These are phyloP conservation scores for Fusarium nurragi DNA, from an alignment of 2,329 filamentous ascomycete species.

Conservation along the genomic window DNA sequence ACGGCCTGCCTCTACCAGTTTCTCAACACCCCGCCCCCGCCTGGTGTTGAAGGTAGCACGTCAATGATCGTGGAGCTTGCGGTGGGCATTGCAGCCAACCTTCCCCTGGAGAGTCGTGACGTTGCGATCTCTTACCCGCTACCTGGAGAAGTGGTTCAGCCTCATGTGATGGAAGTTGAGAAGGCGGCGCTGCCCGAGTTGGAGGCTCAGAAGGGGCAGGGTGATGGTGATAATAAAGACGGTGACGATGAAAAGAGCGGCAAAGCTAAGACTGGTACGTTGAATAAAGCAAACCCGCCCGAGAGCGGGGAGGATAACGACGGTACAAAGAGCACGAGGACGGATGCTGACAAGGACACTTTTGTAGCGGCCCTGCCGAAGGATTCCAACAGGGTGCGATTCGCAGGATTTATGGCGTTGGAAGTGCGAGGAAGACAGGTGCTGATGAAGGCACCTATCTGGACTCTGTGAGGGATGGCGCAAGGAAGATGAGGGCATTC, in stretches of 20 bases:
- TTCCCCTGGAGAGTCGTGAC: conserved; percentile 91
- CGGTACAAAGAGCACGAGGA: conserved; percentile 43
- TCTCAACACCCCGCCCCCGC: conserved; percentile 78
- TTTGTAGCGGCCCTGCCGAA: conserved; percentile 52
- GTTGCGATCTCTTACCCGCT: conserved; percentile 87
- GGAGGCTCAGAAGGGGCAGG: conserved; percentile 54
- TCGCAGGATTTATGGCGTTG: conserved; percentile 78
- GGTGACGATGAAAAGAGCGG: conserved; percentile 56
- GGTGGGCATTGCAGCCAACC: conserved; percentile 82
- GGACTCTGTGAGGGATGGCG: conserved; percentile 55
- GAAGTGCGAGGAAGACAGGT: conserved; percentile 82
- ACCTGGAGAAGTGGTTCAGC: conserved; percentile 76
- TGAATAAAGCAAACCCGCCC: conserved; percentile 29
- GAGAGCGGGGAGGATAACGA: conserved; percentile 38
- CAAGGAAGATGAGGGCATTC: background rate
- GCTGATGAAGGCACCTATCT: conserved; percentile 79
- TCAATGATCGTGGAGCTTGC: conserved; percentile 94
- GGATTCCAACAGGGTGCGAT: conserved; percentile 69
- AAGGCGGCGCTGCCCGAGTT: conserved; percentile 73
- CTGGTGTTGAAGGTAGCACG: conserved; percentile 86
- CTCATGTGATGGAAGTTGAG: conserved; percentile 87
- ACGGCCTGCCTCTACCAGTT: conserved; percentile 76
- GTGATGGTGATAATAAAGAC: conserved; percentile 55
- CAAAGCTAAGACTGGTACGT: conserved; percentile 61
- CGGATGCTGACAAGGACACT: conserved; percentile 54